phyloP scores from a whole-genome alignment of 192 early-diverging fungal genomes.

The Coemansia sp. region DNA sequence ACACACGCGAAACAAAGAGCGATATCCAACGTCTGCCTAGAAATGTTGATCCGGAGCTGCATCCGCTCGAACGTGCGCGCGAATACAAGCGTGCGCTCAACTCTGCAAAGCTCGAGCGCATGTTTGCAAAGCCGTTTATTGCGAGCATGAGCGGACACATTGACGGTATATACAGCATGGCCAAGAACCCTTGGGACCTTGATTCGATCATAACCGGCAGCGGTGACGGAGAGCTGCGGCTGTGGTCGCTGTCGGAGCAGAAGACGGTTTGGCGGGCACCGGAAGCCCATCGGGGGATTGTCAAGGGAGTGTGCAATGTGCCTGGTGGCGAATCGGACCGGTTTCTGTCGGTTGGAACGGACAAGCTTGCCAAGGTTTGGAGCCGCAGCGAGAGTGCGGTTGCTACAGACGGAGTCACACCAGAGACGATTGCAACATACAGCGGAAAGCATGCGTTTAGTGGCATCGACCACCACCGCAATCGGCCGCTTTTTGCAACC shows the following conservation, averaged over 20 bases:
- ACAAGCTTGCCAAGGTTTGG: constrained; percentile 97
- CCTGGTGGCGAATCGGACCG: constrained; percentile 59
- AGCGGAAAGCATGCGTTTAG: constrained; percentile 76
- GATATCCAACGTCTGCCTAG: constrained; percentile 87
- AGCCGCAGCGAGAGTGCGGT: constrained; percentile 55
- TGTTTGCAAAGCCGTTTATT: constrained; percentile 98
- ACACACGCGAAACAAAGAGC: constrained; percentile 75
- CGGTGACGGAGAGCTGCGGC: constrained; percentile 92
- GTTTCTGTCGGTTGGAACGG: constrained; percentile 91
- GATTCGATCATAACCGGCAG: constrained; percentile 84
- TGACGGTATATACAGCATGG: constrained; percentile 94
- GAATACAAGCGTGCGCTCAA: constrained; percentile 97
- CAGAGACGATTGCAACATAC: constrained; percentile 73
- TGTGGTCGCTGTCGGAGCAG: constrained; percentile 84
- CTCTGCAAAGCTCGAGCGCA: constrained; percentile 86
- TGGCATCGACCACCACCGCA: constrained; percentile 90
- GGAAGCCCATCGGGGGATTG: constrained; percentile 80
- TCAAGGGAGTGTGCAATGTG: constrained; percentile 78
- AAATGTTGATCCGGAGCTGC: constrained; percentile 85
- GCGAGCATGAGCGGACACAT: constrained; percentile 86
- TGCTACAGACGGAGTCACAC: constrained; percentile 22
- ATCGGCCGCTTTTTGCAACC: constrained; percentile 82
- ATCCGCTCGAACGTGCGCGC: constrained; percentile 92
- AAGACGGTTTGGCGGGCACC: constrained; percentile 72
- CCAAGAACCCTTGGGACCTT: constrained; percentile 88